Base-by-base conservation (phyloP, 768 basidiomycete species). In the Xanthoconium purpureum region DNA sequence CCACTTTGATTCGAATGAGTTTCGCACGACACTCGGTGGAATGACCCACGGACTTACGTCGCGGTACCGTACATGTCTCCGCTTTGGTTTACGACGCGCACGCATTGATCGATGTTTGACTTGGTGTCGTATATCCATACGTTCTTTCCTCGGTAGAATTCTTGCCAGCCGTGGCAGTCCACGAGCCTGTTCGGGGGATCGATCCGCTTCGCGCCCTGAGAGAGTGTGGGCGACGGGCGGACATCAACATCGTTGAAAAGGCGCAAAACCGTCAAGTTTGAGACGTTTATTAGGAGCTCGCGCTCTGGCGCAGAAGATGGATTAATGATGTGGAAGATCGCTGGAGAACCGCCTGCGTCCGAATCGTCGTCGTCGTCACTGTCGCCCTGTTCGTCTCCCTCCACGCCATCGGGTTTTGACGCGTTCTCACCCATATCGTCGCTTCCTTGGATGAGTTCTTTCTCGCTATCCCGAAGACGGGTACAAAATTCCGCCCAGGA, bases 61-160 rank as follows among this genome's bases (percentile, higher is more conserved):
- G 88, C 89, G 32, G 88, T 87, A 30, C 89, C 88, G 62, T 90
- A 90, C 58, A 84, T 70, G 58, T 84, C 81, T n/a, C 81, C 79
- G 14, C 75, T 68, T 59, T 80, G 81, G 63, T 78, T 82, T 11
- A 92, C 81, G n/a, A 88, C 74, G 46, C 88, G 78, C 50, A 79
- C 84, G 57, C 83, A 88, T 57, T 80, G 80, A 69, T 91, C 89
- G 14, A 50, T 52, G 63, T 88, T 88, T 11, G 88, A 89, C 60
- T 71, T 73, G 8, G 75, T 63, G 63, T 91, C 89, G 64, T 90
- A 92, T 50, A 91, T 78, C 90, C 90, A 91, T 24, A 91, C 61
- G 33, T 76, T 80, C 62, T 81, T 80, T 12, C 90, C 89, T 4
- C 67, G 65, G 65, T 91, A 92, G 15, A 84, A 76, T 68, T 91